phyloP scores from a whole-genome alignment of 1,284 basidiomycete species.

The Psilocybe mexicana region DNA sequence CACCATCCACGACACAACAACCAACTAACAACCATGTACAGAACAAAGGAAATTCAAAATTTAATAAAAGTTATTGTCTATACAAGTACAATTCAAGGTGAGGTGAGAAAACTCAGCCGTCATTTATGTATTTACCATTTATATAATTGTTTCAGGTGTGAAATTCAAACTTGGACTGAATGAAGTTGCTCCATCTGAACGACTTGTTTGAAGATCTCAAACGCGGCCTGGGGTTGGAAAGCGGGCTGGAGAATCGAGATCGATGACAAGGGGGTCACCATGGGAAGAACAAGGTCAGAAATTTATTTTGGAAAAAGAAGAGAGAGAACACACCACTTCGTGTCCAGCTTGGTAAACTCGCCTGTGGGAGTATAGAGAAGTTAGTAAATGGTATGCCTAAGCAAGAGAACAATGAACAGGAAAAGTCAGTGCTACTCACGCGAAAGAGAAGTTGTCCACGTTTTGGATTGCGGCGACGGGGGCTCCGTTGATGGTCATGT shows the following conservation, averaged over 20 bases:
- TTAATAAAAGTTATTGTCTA: background rate
- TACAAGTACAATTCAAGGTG: no score
- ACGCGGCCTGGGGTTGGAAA: constrained; percentile 55
- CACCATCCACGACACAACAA: background rate
- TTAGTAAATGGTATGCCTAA: no score
- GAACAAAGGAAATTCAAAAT: background rate
- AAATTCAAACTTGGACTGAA: constrained; percentile 35
- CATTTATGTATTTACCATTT: no score
- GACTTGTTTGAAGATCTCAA: constrained; percentile 59
- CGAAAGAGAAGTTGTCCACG: constrained; percentile 65
- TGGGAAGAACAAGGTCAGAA: background rate
- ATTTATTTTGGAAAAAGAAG: background rate
- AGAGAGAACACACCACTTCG: constrained; percentile 48
- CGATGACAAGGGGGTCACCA: background rate
- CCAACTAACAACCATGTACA: background rate
- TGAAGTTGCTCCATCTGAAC: constrained; percentile 52
- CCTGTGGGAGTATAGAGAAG: constrained; percentile 27
- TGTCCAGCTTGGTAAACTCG: constrained; percentile 58
- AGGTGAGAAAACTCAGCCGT: no score
- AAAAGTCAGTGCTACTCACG: constrained; percentile 34
- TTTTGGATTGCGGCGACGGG: constrained; percentile 60
- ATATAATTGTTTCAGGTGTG: background rate
- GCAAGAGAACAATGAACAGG: no score
- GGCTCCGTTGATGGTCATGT: constrained; percentile 54
- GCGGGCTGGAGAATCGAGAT: constrained; percentile 41